Base-by-base conservation (phyloP, 805 yeast genomes). In the Pichia membranifaciens region DNA sequence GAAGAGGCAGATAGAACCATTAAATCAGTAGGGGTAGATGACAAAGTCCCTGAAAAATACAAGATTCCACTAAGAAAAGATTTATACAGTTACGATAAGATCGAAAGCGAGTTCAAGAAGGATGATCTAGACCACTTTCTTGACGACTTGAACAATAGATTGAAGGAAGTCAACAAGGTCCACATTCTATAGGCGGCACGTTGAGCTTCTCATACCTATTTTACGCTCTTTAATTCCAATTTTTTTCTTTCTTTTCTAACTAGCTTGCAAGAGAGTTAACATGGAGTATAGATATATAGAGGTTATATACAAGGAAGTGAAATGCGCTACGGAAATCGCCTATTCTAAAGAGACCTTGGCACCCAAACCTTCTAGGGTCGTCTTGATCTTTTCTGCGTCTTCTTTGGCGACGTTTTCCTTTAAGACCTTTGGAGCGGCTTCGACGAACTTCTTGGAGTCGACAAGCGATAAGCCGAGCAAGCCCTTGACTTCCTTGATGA, bases 401-500 rank as follows among this genome's bases (percentile, higher is more conserved):
- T 72, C 99, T 77, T 93, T 93, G 53, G 95, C 84, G 52, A 93
- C 89, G 60, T 89, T 88, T 60, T 93, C 99, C 74, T 93, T 93
- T 68, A 93, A 75, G 40, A 86, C 75, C 77, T 93, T 93, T 59
- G 99, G 99, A 52, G 99, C 98, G 60, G 88, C 72, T 75, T 93
- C 99, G 49, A 93, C 99, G 57, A 93, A 87, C 74, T 93, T 93
- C 82, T 93, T 93, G 53, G 97, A 87, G 67, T 93, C 98, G 51
- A 93, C 99, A 58, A 93, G 77, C 6, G 96, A 87, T 60, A 93
- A 76, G 15, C 96, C 96, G 61, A 93, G 77, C 63, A 91, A 73
- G 52, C 84, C 76, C 75, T 93, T 93, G 59, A 93, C 95, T 73
- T 93, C 99, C 75, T 93, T 93, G 67, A 93, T 93, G 68, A 93